These are phyloP conservation scores for Vaccinium darrowii DNA, from an alignment of 148 eudicot genomes.

Conservation along the genomic window DNA sequence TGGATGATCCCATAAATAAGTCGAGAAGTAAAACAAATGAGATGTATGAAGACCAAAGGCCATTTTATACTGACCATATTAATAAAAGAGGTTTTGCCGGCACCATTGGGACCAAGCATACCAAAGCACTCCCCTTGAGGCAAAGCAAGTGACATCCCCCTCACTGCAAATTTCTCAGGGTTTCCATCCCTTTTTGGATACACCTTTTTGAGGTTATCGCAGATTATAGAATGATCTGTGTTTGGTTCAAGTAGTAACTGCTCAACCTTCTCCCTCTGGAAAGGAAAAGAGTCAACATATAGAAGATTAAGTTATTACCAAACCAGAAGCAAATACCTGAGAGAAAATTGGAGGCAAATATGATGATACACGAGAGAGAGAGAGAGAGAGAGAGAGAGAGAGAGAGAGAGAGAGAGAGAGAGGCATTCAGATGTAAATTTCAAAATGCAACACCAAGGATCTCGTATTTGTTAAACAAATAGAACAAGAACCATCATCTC, in stretches of 20 bases:
- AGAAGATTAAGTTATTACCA: background rate
- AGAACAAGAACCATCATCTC: too few species aligned
- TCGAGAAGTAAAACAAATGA: background rate
- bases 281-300: background rate
- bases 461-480: too few species aligned
- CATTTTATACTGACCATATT: conserved; percentile 64
- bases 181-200: conserved; percentile 91
- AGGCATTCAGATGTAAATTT: background rate
- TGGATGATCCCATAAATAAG: background rate
- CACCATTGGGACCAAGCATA: conserved; percentile 99
- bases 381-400: too few species aligned
- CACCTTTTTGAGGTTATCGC: conserved; percentile 67
- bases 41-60: background rate
- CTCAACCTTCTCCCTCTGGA: conserved; percentile 78
- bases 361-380: background rate
- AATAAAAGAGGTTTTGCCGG: conserved; percentile 92
- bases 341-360: background rate
- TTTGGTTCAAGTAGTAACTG: conserved; percentile 57
- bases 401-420: too few species aligned
- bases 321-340: background rate
- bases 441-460: too few species aligned
- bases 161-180: conserved; percentile 83
- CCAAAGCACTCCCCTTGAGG: conserved; percentile 95
- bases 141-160: conserved; percentile 86
- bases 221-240: conserved; percentile 50